These are phyloP conservation scores for Fragaria ananassa DNA, from an alignment of 306 rosid species.

Conservation along the genomic window DNA sequence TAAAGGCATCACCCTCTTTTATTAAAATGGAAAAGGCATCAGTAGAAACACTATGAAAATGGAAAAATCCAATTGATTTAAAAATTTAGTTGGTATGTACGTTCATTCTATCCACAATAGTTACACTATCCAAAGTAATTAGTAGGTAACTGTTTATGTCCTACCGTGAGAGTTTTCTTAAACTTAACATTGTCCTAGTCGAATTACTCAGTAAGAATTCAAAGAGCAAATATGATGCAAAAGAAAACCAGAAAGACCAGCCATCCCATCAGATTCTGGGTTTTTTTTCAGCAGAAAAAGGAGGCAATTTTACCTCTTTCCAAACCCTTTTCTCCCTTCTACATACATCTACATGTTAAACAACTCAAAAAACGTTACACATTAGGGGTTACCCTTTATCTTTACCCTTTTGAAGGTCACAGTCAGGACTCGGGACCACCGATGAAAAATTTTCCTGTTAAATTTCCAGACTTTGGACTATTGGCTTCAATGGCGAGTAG, in stretches of 20 bases:
- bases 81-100: neutral
- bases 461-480: neutral
- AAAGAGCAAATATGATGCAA: neutral
- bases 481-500: conserved; percentile 7
- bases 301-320: too few species aligned
- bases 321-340: neutral
- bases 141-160: too few species aligned
- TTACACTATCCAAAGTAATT: neutral
- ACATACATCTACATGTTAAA: neutral
- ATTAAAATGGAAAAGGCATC: neutral
- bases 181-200: neutral
- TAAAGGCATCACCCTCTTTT: conserved; percentile 9
- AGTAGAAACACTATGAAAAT: neutral
- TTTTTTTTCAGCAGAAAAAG: neutral
- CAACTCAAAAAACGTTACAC: neutral
- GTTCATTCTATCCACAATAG: neutral
- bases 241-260: neutral
- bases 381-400: neutral
- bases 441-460: neutral
- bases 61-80: neutral
- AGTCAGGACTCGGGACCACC: conserved; percentile 4
- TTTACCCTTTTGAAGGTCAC: conserved; percentile 7
- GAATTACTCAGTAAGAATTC: neutral
- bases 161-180: too few species aligned
- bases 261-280: neutral